Evolutionary conservation across 164 flowering plant species (phyloP).

Genomic region (Liriodendron chinense): DNA sequence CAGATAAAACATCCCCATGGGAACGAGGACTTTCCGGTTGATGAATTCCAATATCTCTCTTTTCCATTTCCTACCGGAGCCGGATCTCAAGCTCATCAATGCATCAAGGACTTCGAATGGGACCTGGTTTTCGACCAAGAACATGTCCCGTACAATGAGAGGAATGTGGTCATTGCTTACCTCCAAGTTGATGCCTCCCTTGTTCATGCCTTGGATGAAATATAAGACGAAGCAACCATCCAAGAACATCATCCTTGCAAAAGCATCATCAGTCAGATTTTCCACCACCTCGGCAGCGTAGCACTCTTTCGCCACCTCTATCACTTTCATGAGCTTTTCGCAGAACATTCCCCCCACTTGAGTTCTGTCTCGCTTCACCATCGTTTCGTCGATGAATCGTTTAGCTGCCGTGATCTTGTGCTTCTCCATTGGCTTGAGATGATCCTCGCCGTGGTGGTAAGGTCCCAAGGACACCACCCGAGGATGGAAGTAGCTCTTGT

Average conservation of each 20-base stretch:
- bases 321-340: background rate
- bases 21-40: too few species aligned
- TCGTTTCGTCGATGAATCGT: background rate
- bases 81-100: too few species aligned
- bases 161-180: background rate
- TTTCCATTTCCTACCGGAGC: too few species aligned
- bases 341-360: background rate
- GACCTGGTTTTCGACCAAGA: too few species aligned
- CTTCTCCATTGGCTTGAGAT: conserved; percentile 13
- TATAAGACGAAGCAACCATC: conserved; percentile 22
- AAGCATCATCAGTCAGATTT: background rate
- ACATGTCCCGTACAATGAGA: too few species aligned
- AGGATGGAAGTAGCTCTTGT: conserved; percentile 1
- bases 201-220: background rate
- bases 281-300: background rate
- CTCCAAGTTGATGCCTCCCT: rapidly evolving
- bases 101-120: too few species aligned
- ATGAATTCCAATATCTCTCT: too few species aligned
- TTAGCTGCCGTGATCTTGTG: conserved; percentile 9
- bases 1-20: too few species aligned
- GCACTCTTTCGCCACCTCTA: background rate
- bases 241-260: conserved; percentile 19
- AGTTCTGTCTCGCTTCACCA: background rate
- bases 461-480: conserved; percentile 20
- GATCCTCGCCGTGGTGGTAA: conserved; percentile 16